These are phyloP conservation scores for Pelargonium australe DNA, from an alignment of 441 rosid genomes.

Conservation along the genomic window DNA sequence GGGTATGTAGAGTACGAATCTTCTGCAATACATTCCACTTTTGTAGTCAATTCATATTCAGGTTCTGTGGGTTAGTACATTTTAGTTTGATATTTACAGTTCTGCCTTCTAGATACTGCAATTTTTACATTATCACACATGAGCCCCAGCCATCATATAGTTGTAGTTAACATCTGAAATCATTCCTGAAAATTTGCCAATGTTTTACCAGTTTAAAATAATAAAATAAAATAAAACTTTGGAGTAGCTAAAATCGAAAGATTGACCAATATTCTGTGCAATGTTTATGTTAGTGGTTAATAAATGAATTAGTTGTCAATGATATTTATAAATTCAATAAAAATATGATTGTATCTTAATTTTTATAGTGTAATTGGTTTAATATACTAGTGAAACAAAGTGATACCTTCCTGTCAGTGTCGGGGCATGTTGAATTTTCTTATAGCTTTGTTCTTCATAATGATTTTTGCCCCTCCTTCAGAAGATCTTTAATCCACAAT, in stretches of 20 bases:
- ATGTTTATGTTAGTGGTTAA: neutral
- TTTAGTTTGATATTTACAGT: too few species aligned
- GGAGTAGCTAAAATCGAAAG: too few species aligned
- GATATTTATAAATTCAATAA: neutral
- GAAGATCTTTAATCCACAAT: conserved; percentile 17
- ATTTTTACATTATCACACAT: neutral
- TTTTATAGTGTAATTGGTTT: too few species aligned
- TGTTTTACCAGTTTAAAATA: too few species aligned
- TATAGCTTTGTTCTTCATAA: conserved; percentile 1
- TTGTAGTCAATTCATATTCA: conserved; percentile 1
- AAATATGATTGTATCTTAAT: too few species aligned
- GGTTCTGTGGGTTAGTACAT: too few species aligned
- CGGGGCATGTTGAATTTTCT: too few species aligned
- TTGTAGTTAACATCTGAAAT: neutral
- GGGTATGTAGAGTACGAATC: conserved; percentile 42
- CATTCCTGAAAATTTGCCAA: neutral
- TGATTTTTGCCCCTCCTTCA: conserved; percentile 14
- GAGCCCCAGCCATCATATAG: neutral
- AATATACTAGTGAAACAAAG: too few species aligned
- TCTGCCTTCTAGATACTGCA: too few species aligned
- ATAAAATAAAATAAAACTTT: too few species aligned
- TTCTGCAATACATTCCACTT: conserved; percentile 18
- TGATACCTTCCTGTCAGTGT: too few species aligned
- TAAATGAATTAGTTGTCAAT: neutral
- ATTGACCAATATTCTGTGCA: too few species aligned